Evolutionary conservation across 495 filamentous ascomycete species (phyloP).

Genomic region (Wilcoxina mikolae): DNA sequence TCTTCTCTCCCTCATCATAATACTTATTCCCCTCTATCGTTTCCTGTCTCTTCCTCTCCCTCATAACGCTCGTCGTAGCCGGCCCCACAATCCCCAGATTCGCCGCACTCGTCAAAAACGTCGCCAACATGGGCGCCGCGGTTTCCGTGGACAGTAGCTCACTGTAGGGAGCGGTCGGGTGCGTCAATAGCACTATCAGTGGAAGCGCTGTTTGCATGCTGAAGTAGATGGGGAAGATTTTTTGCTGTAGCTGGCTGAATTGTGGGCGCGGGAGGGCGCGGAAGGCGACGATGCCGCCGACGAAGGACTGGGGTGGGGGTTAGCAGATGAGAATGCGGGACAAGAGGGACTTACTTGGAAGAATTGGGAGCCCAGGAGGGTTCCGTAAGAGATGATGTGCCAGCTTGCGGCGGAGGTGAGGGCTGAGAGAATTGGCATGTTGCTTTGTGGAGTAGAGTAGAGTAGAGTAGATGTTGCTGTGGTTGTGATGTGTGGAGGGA

Average conservation of each 20-base stretch:
- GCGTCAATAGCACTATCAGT: constrained; percentile 57
- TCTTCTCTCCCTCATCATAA: constrained; percentile 59
- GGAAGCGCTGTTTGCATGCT: constrained; percentile 61
- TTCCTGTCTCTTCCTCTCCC: constrained; percentile 50
- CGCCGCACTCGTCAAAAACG: constrained; percentile 46
- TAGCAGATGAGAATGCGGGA: not conserved
- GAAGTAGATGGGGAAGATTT: constrained; percentile 79
- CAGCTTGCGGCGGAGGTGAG: constrained; percentile 16
- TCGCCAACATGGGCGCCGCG: constrained; percentile 39
- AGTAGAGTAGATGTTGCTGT: not conserved
- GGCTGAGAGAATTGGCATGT: constrained; percentile 19
- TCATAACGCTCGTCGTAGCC: constrained; percentile 54
- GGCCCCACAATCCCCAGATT: constrained; percentile 60
- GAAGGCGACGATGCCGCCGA: constrained; percentile 61
- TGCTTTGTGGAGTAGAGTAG: not conserved
- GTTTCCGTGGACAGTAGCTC: not conserved
- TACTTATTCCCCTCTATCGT: constrained; percentile 69
- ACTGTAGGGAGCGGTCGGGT: not conserved
- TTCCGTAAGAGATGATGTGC: constrained; percentile 43
- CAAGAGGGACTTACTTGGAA: constrained; percentile 44
- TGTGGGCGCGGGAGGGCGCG: constrained; percentile 58
- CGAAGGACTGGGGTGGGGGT: constrained; percentile 50
- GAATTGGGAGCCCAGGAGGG: constrained; percentile 60
- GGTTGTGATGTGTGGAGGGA: no score
- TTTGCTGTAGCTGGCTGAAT: constrained; percentile 60